Base-by-base conservation (phyloP, 176 grass and related monocot genomes). In the Raddia distichophylla region DNA sequence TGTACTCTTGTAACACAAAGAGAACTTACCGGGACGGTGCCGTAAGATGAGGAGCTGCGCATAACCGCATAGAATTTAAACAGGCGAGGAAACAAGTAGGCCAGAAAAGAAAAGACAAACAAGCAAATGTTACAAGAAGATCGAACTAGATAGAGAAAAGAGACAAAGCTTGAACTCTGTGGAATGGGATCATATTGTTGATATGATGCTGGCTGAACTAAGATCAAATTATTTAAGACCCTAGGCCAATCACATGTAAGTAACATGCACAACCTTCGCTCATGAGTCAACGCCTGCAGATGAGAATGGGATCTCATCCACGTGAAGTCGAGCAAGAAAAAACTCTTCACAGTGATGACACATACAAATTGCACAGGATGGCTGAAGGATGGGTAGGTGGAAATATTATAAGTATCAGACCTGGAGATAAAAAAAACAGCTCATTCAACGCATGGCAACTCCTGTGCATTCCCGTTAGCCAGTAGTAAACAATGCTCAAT, bases 11-110 rank as follows among this genome's bases (percentile, higher is more conserved):
- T 16, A 32, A 60, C 20, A 49, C 52, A 59, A 34, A 18, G 22
- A 46, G 5, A 27, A 60, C 53, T 19, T 81, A 60, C 44, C 3
- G 15, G 1, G 55, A 61, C 71, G 3, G 16, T 10, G 60, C 44
- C 61, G 16, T 82, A 69, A 81, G 79, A 60, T 50, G 15, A 50
- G 2, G 27, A 72, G 11, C 6, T 71, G 27, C 18, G 54, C 56
- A n/a, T 49, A 22, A n/a, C 13, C 33, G 54, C 56, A n/a, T 49
- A 22, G 35, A 19, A 15, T 9, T 9, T 37, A 9, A 55, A 33
- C 27, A 70, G 67, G 5, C 7, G 5, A 18, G 55, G 27, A 27
- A 81, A 49, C 40, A 37, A 14, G 11, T 49, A 47, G 14, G 9
- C 19, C 10, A 60, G 22, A 11, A 60, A 32, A 3, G 67, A 14